Evolutionary conservation across 495 filamentous ascomycete species (phyloP), one percentile per base, ranked within the genome.

Genomic region (Aspergillus leporis): DNA sequence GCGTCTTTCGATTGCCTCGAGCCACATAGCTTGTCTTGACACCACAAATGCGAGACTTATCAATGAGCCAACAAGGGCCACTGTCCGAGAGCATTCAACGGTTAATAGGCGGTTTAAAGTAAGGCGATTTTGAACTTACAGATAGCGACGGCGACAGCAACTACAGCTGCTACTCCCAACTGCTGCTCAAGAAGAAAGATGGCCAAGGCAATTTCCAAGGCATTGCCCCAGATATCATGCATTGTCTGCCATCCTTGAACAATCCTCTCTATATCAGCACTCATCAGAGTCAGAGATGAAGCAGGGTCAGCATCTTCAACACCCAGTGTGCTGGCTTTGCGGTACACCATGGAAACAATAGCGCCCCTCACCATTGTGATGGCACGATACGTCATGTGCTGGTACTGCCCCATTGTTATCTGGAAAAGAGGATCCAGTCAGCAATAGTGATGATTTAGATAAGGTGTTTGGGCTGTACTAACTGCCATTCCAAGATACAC

Each of bases 401-500:
- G 79, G 52, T 88, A 75, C 34, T 74, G 73, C 4, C 74, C 73
- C 70, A 77, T 76, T 13, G 70, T 64, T 25, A 77, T 31, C 73
- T 76, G 28, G 13, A 16, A 22, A 7, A 22, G 13, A 10, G 7
- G 28, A 18, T 81, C 81, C 6, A 84, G 22, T 16, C 8, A 45
- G 36, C 40, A 30, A 16, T 22, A 28, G 0, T 18, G 23, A 31
- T 5, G 36, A 31, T 28, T 8, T 5, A 14, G 16, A 77, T 1
- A 78, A 32, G n/a, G 75, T 63, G 51, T 75, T 79, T 5, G 80
- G 80, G 21, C 77, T 80, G 56, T 79, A 85, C 43, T 81, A 76
- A 88, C 76, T 9, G 83, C 86, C 22, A 89, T 79, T 0, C 86
- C 85, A 23, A 74, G 59, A 59, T 89, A 90, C 0, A 89, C 82